Base-by-base conservation (phyloP, 345 rosid species). In the Nasturtium officinale region DNA sequence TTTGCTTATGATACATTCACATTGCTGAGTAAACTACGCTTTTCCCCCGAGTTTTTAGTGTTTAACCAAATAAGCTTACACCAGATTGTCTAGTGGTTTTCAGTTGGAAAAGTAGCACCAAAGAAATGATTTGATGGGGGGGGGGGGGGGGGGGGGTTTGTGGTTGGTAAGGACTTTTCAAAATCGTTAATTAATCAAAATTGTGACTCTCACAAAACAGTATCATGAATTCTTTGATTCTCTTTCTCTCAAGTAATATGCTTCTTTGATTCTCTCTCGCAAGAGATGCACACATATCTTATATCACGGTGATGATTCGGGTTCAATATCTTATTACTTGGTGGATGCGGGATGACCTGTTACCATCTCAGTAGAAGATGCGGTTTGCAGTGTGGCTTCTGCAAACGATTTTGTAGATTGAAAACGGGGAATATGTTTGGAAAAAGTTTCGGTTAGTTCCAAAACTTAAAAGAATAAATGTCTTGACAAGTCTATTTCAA, bases 401-500 rank as follows among this genome's bases (percentile, higher is more conserved):
- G 15, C 43, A 16, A 45, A 45, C 16, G 21, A 16, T 16, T 45
- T 45, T 16, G 25, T 21, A 28, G 25, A 72, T 29, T 50, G 61
- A 61, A 62, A 38, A 28, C 17, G 20, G 29, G 23, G 45, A 12
- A 51, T 26, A 53, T 13, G 45, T 12, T 38, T 8, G 7, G 2
- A 8, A 50, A 60, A 48, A 37, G n/a, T 12, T 11, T n/a, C 2
- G 38, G 17, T 25, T 23, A 25, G 42, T 47, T 18, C 45, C 17
- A 51, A 61, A 71, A 5, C 3, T 26, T 7, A 17, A 61, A 7
- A 15, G 43, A 51, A 38, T 13, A 51, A 43, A 64, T 17, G 13
- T 25, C 40, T 16, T 65, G 65, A 17, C 2, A 65, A 62, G 32
- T 74, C 68, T 66, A 68, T 8, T 56, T 54, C 38, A 60, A 51